Evolutionary conservation across 345 rosid species (phyloP).

Genomic region (Zanthoxylum bungeanum): DNA sequence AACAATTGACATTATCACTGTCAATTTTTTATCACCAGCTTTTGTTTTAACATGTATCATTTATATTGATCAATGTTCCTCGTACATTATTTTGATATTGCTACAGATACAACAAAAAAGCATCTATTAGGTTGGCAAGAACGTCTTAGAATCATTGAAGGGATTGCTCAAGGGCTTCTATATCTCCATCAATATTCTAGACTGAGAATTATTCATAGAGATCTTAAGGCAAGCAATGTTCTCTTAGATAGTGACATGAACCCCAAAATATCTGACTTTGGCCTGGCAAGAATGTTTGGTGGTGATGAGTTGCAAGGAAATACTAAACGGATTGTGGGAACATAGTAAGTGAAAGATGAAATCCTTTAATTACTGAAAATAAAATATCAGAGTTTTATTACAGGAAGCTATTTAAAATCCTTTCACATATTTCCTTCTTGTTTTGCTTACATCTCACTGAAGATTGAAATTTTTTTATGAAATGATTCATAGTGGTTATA

Average conservation of each 20-base stretch:
- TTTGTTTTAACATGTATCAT: background rate
- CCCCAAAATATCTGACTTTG: constrained; percentile 55
- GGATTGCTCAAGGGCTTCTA: constrained; percentile 39
- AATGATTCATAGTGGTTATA: constrained; percentile 27
- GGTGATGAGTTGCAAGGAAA: constrained; percentile 38
- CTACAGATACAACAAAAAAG: constrained; percentile 12
- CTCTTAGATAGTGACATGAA: constrained; percentile 42
- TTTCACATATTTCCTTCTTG: background rate
- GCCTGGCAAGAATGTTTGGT: constrained; percentile 49
- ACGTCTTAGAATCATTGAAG: constrained; percentile 24
- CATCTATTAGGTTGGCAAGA: constrained; percentile 10
- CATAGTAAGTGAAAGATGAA: constrained; percentile 48
- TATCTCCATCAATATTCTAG: constrained; percentile 37
- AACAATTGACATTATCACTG: background rate
- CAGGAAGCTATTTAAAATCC: too few relatives aligned
- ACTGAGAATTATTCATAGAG: constrained; percentile 29
- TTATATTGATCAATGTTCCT: background rate
- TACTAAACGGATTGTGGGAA: constrained; percentile 40
- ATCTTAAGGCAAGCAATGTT: constrained; percentile 36
- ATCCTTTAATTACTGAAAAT: too few relatives aligned
- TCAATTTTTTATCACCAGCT: background rate
- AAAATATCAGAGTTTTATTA: too few relatives aligned
- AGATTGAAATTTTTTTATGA: too few relatives aligned
- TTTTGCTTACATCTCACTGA: background rate
- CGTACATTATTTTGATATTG: background rate